phyloP scores from a whole-genome alignment of 2,329 filamentous ascomycete species.

The Sordariomycetes sp. region DNA sequence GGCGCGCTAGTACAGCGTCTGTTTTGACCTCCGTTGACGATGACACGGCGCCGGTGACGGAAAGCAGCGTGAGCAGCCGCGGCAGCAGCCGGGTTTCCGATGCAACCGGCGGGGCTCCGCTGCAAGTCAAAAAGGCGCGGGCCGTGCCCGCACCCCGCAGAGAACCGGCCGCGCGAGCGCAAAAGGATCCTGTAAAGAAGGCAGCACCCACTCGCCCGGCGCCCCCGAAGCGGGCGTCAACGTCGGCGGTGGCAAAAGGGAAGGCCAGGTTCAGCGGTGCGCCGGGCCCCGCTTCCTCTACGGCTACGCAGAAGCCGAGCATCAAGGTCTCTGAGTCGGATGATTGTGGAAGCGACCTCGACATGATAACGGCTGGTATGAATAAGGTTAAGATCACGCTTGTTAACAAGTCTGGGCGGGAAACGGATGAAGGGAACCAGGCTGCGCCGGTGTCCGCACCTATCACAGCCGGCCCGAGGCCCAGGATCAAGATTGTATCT shows the following conservation, averaged over 20 bases:
- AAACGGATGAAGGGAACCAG: conserved; percentile 21
- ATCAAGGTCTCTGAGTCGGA: conserved; percentile 5
- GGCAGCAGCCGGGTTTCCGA: neutral
- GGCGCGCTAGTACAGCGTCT: conserved; percentile 38
- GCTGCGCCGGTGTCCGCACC: neutral
- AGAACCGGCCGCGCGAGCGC: conserved; percentile 21
- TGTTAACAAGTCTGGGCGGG: conserved; percentile 46
- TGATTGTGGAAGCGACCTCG: neutral
- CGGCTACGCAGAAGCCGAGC: neutral
- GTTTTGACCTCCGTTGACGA: conserved; percentile 2
- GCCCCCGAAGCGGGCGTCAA: conserved; percentile 4
- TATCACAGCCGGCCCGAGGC: neutral
- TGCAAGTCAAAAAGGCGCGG: conserved; percentile 6
- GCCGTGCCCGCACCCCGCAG: conserved; percentile 13
- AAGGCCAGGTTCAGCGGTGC: neutral
- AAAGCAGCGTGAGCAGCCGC: neutral
- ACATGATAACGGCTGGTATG: conserved; percentile 43
- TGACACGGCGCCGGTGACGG: neutral
- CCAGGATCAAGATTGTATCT: neutral
- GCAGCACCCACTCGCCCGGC: conserved; percentile 14
- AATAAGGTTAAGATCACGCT: conserved; percentile 54
- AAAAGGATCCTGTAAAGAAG: conserved; percentile 25
- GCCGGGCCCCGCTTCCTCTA: neutral
- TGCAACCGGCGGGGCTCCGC: neutral
- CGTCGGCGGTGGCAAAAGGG: neutral